Conservation (phyloP, 345 rosid species). For the Hypericum perforatum region DNA sequence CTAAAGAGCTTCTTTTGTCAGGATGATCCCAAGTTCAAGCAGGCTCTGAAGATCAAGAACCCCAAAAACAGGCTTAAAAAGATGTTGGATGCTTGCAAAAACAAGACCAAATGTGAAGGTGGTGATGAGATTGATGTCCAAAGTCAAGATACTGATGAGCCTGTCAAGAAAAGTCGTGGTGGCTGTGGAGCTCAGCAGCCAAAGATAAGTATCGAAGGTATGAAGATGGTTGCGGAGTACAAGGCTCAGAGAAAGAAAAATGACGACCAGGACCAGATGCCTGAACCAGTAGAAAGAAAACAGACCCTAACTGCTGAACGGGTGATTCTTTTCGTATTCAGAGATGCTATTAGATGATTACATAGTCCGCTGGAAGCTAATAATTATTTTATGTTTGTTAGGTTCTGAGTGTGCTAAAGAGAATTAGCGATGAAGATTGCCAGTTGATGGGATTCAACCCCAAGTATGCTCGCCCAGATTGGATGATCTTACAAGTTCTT, state of each 20-base stretch:
- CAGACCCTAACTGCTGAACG: constrained; percentile 91
- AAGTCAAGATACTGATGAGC: constrained; percentile 57
- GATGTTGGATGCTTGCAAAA: constrained; percentile 85
- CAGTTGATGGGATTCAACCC: constrained; percentile 78
- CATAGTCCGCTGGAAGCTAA: constrained; percentile 5
- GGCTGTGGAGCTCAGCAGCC: constrained; percentile 97
- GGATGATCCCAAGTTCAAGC: constrained; percentile 96
- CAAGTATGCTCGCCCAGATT: constrained; percentile 95
- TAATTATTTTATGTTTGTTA: constrained; percentile 11
- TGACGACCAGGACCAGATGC: constrained; percentile 87
- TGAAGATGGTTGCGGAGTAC: constrained; percentile 93
- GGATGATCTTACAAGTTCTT: constrained; percentile 97
- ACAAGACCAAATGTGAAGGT: constrained; percentile 79
- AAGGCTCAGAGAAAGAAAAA: constrained; percentile 64
- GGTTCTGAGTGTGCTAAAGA: constrained; percentile 88
- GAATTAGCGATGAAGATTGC: constrained; percentile 94
- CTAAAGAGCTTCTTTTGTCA: constrained; percentile 12
- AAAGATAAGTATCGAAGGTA: constrained; percentile 82
- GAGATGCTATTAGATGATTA: constrained; percentile 1
- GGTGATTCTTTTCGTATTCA: constrained; percentile 25
- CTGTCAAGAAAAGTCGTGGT: constrained; percentile 68
- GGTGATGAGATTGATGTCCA: constrained; percentile 71
- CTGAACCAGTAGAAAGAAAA: constrained; percentile 91
- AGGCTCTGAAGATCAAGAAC: constrained; percentile 83
- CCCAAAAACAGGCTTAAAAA: constrained; percentile 83